phyloP scores from a whole-genome alignment of 805 yeast genomes.

The Starmera dryadoides region DNA sequence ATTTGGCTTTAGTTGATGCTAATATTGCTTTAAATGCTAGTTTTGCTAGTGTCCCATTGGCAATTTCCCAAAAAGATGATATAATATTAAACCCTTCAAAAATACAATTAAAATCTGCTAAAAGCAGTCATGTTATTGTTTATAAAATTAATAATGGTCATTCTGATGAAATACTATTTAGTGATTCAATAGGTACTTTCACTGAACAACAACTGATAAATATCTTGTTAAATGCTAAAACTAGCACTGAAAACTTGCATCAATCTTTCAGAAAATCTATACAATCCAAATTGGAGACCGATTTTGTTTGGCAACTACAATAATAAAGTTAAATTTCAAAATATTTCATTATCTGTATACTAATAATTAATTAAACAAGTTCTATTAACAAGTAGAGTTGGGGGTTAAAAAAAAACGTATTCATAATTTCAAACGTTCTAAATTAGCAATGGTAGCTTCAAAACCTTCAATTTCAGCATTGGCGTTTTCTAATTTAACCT shows the following conservation, averaged over 20 bases:
- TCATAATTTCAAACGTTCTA: slow-evolving; percentile 67
- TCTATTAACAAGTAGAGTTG: not conserved
- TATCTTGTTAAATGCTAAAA: slow-evolving; percentile 45
- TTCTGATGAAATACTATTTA: slow-evolving; percentile 49
- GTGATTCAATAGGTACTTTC: slow-evolving; percentile 72
- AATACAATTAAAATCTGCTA: slow-evolving; percentile 32
- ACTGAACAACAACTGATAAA: slow-evolving; percentile 44
- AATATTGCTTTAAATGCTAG: slow-evolving; percentile 64
- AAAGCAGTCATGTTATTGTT: slow-evolving; percentile 61
- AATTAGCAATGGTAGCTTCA: slow-evolving; percentile 76
- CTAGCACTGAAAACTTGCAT: slow-evolving; percentile 38
- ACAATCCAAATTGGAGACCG: slow-evolving; percentile 38
- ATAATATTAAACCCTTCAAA: slow-evolving; percentile 38
- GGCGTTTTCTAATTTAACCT: slow-evolving; percentile 57
- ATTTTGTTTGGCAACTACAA: slow-evolving; percentile 49
- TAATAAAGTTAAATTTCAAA: too few species aligned
- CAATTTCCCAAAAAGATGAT: slow-evolving; percentile 25
- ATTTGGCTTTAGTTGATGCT: slow-evolving; percentile 73
- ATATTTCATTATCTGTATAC: too few species aligned
- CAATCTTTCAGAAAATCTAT: slow-evolving; percentile 39
- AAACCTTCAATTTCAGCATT: slow-evolving; percentile 87
- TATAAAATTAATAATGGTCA: slow-evolving; percentile 44
- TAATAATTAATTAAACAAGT: not conserved
- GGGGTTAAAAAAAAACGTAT: too few species aligned
- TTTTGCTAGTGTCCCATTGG: slow-evolving; percentile 49